Base-by-base conservation (phyloP, 1,139 yeast species). In the Nadsonia starkeyi-henricii region DNA sequence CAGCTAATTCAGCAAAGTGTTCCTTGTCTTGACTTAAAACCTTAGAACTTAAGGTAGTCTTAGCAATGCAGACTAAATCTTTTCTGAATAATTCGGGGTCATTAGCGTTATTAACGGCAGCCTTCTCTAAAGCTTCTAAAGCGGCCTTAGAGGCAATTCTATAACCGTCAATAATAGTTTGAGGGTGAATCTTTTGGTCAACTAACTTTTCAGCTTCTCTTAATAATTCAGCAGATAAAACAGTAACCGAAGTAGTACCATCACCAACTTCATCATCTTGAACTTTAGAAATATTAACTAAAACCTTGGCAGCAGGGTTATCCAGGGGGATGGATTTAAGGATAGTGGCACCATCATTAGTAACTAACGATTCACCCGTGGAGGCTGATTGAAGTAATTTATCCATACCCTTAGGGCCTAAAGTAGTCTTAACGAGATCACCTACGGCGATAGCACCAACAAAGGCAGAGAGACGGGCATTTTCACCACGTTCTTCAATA, bases 401-500 rank as follows among this genome's bases (percentile, higher is more conserved):
- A 67, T 91, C 98, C 97, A 91, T 91, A 53, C 98, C 98, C 66
- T 91, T 91, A 55, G 98, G 98, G 12, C 98, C 98, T 57, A 91
- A 72, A 2, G 98, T 93, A 36, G 96, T 80, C 67, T 93, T 91
- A 45, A 91, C 97, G 54, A 91, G 74, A 55, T 91, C 98, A 47
- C 97, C 98, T 26, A 91, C 98, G 42, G 98, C 98, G 64, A 91
- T 91, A 55, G 98, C 98, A 47, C 98, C 98, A 20, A 91, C 95
- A 68, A 91, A 91, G 2, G 98, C 89, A 13, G 96, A 85, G 71
- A 88, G 74, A 70, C 97, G 88, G 48, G 98, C 98, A 69, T 89
- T 89, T 67, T 91, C 98, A 42, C 93, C 98, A 59, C 97, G 78
- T 68, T 91, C 98, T 67, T 91, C 98, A 8, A 93, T 82, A 50